Base-by-base conservation (phyloP, 768 basidiomycete genomes). In the Mrakia gelida region DNA sequence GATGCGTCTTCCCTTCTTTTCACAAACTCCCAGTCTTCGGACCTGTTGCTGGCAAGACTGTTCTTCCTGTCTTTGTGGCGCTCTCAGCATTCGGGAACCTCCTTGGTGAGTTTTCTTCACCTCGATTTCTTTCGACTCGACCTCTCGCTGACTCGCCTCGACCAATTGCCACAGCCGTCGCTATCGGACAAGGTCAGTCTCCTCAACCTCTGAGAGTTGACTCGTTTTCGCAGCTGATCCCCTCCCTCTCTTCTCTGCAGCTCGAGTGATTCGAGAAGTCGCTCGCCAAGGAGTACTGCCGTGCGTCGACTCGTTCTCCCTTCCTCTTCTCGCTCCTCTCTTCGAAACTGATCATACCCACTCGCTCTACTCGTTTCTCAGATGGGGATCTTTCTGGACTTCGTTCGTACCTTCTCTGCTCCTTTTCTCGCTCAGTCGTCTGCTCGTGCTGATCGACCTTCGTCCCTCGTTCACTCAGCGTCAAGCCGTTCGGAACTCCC, bases 401-500 rank as follows among this genome's bases (percentile, higher is more conserved):
- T 18, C 16, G 49, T 52, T 21, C 15, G 49, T 52, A 21, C 13
- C 7, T 7, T 15, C 15, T 45, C 11, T 10, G 11, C 15, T 16
- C 15, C 45, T 16, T 11, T n/a, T 49, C 15, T 49, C 49, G 49
- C 21, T 21, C 18, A 0, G 3, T 2, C 38, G 38, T 3, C 38
- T 38, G 3, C 38, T 52, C 16, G 7, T 18, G 16, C 15, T 52
- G 49, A 52, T 21, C 16, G 18, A 21, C 49, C 49, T 16, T 52
- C 49, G 15, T 52, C 15, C 49, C 15, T 21, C 49, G 49, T 21
- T 52, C 49, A 10, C 3, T 52, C 0, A 90, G 89, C 82, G 91
- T 89, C 82, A 88, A 88, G 80, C 92, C 91, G 0, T 92, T 91
- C 84, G 85, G 87, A 77, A 88, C 91, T 0, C 92, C 92, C 0